Base-by-base conservation (phyloP, 768 basidiomycete species). In the Mycena amicta region DNA sequence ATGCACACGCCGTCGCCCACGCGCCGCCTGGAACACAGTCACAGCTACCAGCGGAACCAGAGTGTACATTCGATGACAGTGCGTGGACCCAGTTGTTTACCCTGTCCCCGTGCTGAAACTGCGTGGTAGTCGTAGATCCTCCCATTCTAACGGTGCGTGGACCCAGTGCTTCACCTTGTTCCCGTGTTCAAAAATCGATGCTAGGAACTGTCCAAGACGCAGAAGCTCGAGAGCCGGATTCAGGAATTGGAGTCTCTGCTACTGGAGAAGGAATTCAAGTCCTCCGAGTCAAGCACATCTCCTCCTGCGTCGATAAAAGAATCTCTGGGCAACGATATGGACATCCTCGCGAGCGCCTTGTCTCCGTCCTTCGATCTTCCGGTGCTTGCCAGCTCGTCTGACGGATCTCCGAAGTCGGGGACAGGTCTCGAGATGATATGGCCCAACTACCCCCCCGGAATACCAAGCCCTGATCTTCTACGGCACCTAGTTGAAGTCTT, bases 41-140 rank as follows among this genome's bases (percentile, higher is more conserved):
- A 5, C 60, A 74, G 46, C 64, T 87, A 45, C 84, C 88, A 0
- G 67, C 80, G 0, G 75, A 74, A 46, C 88, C 86, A 13, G 85
- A 88, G 54, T 92, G 90, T 67, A 90, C 88, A n/a, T 91, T 83
- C 60, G 89, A 90, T 63, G 90, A 91, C 61, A 74, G 87, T 86
- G 66, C 45, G 76, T 65, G 50, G 50, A 8, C 33, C 33, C 55
- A n/a, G 54, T 52, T 33, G 20, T 40, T 22, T 18, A 45, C 12
- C 8, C 25, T 47, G 3, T 23, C 12, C 8, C 25, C 47, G 3
- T 23, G 27, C 41, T 29, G 43, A 52, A 45, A 61, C 27, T n/a
- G 30, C 52, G n/a, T 5, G 12, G 26, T 22, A 53, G 52, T 55
- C n/a, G 51, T 60, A 28, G 52, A 56, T 20, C 16, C 30, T 16